Evolutionary conservation across 2,329 filamentous ascomycete species (phyloP).

Genomic region (Phialocephala sp.): DNA sequence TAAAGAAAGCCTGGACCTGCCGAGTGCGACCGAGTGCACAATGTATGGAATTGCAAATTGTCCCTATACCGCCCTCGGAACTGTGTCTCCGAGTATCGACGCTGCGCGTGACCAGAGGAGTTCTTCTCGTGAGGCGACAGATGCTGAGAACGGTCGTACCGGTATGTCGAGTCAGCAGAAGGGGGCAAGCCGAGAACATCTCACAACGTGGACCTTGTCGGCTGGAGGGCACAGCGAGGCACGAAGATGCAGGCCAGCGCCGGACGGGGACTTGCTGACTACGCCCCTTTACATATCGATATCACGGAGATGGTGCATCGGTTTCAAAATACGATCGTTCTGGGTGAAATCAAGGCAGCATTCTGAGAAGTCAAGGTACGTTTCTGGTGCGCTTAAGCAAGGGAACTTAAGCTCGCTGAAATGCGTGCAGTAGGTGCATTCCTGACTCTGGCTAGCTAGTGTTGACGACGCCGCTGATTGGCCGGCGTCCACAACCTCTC

Average conservation of each 20-base stretch:
- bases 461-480: background rate
- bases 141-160: background rate
- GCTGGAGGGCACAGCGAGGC: background rate
- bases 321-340: no score
- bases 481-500: background rate
- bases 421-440: background rate
- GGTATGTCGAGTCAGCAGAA: constrained; percentile 11
- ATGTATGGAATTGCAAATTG: background rate
- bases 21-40: background rate
- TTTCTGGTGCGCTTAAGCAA: background rate
- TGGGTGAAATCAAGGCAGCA: background rate
- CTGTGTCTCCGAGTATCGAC: background rate
- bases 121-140: background rate
- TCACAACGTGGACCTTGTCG: constrained; percentile 9
- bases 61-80: background rate
- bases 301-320: background rate
- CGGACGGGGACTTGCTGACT: background rate
- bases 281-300: constrained; percentile 2
- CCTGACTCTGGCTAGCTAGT: background rate
- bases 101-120: constrained; percentile 8
- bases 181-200: background rate
- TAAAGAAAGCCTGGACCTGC: background rate
- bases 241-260: background rate
- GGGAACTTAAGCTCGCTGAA: background rate
- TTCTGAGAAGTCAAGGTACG: background rate